Evolutionary conservation across 306 rosid genomes (phyloP), one percentile per base, ranked within the genome.

Genomic region (Castanea crenata): DNA sequence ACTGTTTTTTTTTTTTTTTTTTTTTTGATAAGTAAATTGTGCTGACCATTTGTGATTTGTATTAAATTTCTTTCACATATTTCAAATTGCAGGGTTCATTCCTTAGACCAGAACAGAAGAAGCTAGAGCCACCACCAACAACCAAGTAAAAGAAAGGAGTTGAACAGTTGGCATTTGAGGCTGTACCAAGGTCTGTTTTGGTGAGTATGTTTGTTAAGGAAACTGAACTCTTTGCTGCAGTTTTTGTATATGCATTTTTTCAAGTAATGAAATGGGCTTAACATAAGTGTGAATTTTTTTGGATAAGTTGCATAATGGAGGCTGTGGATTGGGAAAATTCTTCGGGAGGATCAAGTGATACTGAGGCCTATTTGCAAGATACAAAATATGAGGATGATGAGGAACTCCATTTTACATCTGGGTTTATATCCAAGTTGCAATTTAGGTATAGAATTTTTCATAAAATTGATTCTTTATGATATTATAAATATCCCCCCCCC

Each of bases 31-130:
- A 41, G 11, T 41, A 41, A 41, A 41, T 41, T 41, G 46, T 41
- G 12, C 46, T 8, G 46, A 41, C 12, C 46, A 41, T 41, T 41
- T 8, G 46, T 8, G 46, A 41, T 41, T 41, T 41, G 11, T 41
- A 41, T 41, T 41, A 2, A 41, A 41, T 41, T 41, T 41, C 11
- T 41, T 41, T 41, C 46, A 41, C 46, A 41, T 8, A 8, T 41
- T 41, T 41, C 46, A 41, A 8, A 13, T 49, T 56, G 71, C 92
- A 94, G 99, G 93, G 90, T 87, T 89, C 92, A 18, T 87, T 86
- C 83, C 65, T 80, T 68, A 92, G 89, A 80, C 80, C 77, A 27
- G 70, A 84, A 16, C 55, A 76, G 34, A 83, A 55, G 81, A 88
- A 85, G 75, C 76, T 15, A 20, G 92, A 80, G 55, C 82, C 81